Conservation (phyloP, 139 green algal species). For the Chlorella sorokiniana region DNA sequence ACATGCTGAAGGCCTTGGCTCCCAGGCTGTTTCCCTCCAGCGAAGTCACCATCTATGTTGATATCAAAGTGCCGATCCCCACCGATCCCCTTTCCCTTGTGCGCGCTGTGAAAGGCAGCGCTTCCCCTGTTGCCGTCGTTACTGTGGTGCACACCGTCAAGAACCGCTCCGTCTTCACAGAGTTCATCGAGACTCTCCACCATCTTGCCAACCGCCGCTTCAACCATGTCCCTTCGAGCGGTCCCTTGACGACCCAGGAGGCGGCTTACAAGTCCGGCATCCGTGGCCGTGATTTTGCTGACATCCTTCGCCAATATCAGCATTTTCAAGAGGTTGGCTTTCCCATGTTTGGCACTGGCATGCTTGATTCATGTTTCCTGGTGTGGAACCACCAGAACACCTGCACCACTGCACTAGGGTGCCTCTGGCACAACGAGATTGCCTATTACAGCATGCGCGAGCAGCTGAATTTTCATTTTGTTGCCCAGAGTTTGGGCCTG, state of each 20-base stretch:
- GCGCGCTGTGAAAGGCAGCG: not conserved
- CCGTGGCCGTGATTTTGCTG: slow-evolving; percentile 3
- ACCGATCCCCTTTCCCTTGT: not conserved
- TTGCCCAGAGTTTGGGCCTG: slow-evolving; percentile 1
- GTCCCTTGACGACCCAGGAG: not conserved
- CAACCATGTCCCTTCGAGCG: not conserved
- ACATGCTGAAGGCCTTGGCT: not conserved
- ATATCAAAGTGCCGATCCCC: not conserved
- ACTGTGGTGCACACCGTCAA: not conserved
- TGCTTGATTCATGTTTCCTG: not conserved
- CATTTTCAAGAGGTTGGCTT: not conserved
- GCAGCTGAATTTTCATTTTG: slow-evolving; percentile 22
- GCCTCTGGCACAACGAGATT: slow-evolving; percentile 14
- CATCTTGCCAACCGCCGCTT: slow-evolving; percentile 8
- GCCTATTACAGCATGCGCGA: slow-evolving; percentile 12
- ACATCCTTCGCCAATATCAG: slow-evolving; percentile 9
- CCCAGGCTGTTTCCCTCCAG: not conserved
- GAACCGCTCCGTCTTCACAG: not conserved
- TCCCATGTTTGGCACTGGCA: slow-evolving; percentile 1
- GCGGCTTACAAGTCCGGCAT: not conserved
- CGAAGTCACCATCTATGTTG: not conserved
- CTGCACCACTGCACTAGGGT: slow-evolving; percentile 1
- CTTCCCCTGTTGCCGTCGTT: not conserved
- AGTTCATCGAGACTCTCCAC: not conserved
- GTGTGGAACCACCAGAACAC: slow-evolving; percentile 9